These are phyloP conservation scores for Anisodus tanguticus DNA, from an alignment of 257 asterid species.

Conservation along the genomic window DNA sequence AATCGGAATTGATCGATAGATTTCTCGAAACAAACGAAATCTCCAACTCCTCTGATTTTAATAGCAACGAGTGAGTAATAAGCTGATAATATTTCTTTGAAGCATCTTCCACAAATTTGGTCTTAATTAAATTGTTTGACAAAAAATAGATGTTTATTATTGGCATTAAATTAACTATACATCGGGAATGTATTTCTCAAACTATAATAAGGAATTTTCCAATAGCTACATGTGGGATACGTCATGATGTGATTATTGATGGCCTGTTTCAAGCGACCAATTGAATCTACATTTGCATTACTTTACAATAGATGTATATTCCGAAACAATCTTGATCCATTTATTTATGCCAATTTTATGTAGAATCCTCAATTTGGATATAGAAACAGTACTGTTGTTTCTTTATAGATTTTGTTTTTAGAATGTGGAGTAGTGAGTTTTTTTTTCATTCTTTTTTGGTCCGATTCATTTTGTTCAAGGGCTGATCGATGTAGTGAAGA, in stretches of 20 bases:
- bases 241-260: neutral
- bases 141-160: neutral
- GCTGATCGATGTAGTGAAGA: no score
- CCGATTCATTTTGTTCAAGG: no score
- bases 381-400: no score
- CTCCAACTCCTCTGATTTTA: neutral
- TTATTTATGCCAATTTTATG: no score
- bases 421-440: no score
- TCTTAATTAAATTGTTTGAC: neutral
- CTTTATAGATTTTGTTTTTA: no score
- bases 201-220: neutral
- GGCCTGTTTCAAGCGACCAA: neutral
- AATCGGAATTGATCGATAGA: no score
- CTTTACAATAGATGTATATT: no score
- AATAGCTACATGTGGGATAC: neutral
- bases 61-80: neutral
- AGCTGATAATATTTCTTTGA: neutral
- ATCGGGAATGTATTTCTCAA: no score
- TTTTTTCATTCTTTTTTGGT: no score
- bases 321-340: neutral
- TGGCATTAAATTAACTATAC: neutral
- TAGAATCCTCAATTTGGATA: no score
- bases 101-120: neutral
- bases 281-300: neutral
- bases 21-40: no score